Percentiles rank a stretch among this genome's conserved stretches.
Conservation (phyloP, 192 early-diverging fungal genomes). For the Rhizophagus clarus region DNA sequence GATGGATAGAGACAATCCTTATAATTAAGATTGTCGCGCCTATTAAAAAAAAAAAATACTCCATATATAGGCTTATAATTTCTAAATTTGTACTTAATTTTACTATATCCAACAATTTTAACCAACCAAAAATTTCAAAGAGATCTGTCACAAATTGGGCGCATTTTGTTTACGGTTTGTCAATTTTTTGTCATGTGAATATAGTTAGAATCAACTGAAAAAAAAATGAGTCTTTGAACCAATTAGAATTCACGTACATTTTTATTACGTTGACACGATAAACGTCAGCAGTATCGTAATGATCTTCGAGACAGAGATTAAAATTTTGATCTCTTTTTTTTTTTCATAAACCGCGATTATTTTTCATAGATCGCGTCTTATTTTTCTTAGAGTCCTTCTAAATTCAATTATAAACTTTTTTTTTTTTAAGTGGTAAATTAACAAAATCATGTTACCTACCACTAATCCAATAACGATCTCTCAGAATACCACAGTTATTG, state of each 20-base stretch:
- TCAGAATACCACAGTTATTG: conserved; percentile 67
- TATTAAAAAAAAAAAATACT: neutral
- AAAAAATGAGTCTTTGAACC: too few species aligned
- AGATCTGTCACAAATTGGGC: too few species aligned
- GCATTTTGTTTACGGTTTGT: too few species aligned
- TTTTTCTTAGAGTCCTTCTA: neutral
- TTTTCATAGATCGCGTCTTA: neutral
- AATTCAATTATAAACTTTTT: neutral
- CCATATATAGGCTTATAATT: neutral
- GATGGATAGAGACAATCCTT: conserved; percentile 16
- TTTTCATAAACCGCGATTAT: neutral
- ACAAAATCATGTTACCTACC: conserved; percentile 36
- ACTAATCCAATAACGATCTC: conserved; percentile 48
- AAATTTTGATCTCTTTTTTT: neutral
- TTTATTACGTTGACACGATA: too few species aligned
- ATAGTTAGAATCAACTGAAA: too few species aligned
- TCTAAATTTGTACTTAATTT: neutral
- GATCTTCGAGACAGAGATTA: too few species aligned
- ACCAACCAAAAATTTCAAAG: neutral
- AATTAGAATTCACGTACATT: too few species aligned
- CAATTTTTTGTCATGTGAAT: too few species aligned
- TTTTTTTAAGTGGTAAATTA: neutral
- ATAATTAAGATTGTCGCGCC: conserved; percentile 19
- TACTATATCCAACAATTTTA: neutral
- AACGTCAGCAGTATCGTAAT: too few species aligned